Conservation (phyloP, 768 basidiomycete genomes). For the Tylopilus cervinicoccineus region DNA sequence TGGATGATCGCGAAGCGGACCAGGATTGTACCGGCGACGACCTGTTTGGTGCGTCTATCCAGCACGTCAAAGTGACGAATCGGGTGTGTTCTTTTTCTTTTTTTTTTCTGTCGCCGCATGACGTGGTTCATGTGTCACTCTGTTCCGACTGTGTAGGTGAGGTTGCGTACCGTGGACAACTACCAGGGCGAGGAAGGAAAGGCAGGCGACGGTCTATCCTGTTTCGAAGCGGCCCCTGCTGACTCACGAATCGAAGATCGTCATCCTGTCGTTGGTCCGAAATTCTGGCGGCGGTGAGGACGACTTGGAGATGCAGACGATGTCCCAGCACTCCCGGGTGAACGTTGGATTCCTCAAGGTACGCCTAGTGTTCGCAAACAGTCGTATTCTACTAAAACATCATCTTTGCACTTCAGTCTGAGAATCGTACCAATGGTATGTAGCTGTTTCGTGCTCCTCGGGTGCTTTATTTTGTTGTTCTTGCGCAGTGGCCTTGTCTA, state of each 20-base stretch:
- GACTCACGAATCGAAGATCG: slow-evolving; percentile 39
- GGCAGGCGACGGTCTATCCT: slow-evolving; percentile 27
- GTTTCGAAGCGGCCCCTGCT: neutral
- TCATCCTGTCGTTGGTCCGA: slow-evolving; percentile 72
- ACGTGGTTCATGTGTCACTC: neutral
- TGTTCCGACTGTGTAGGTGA: slow-evolving; percentile 44
- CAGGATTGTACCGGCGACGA: slow-evolving; percentile 32
- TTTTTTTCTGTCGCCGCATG: too few relatives aligned
- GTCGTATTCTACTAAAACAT: too few relatives aligned
- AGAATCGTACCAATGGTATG: slow-evolving; percentile 55
- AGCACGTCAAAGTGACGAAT: slow-evolving; percentile 49
- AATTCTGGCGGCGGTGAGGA: slow-evolving; percentile 54
- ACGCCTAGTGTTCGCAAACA: too few relatives aligned
- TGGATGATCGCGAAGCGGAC: slow-evolving; percentile 48
- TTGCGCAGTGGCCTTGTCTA: slow-evolving; percentile 58
- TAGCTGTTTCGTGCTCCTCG: neutral
- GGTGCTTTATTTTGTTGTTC: neutral
- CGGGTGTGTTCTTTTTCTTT: slow-evolving; percentile 42
- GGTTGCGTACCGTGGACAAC: slow-evolving; percentile 71
- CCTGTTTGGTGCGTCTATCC: slow-evolving; percentile 24
- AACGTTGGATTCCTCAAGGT: slow-evolving; percentile 76
- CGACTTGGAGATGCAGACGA: slow-evolving; percentile 18
- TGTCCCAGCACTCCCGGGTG: slow-evolving; percentile 22
- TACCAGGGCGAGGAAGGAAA: slow-evolving; percentile 75
- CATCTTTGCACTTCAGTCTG: slow-evolving; percentile 39